These are phyloP conservation scores for Platanus orientalis DNA, from an alignment of 164 flowering plant genomes.

Conservation along the genomic window DNA sequence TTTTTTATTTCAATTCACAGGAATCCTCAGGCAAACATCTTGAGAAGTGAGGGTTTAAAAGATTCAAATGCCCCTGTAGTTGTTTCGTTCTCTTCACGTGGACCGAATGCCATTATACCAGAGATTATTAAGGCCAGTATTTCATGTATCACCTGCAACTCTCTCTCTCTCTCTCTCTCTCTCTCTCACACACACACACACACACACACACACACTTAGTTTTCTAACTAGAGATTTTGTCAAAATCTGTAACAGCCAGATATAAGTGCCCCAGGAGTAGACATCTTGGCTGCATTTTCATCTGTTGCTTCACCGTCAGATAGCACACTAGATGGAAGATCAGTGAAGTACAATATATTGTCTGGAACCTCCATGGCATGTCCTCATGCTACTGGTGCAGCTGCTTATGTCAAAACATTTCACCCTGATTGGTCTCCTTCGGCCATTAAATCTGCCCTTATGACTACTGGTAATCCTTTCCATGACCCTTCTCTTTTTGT, in stretches of 20 bases:
- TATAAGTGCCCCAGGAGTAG: conserved; percentile 57
- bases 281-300: conserved; percentile 54
- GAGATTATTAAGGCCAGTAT: no score
- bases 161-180: no score
- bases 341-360: conserved; percentile 25
- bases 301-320: conserved; percentile 17
- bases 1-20: neutral
- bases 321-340: conserved; percentile 24
- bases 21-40: conserved; percentile 14
- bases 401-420: conserved; percentile 41
- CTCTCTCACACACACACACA: no score
- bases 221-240: neutral
- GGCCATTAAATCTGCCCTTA: conserved; percentile 45
- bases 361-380: no score
- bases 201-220: no score
- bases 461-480: conserved; percentile 41
- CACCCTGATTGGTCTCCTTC: conserved; percentile 55
- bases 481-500: no score
- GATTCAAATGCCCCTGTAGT: conserved; percentile 24
- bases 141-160: neutral
- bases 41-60: conserved; percentile 16
- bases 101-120: no score
- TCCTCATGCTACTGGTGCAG: no score
- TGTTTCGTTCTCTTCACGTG: no score
- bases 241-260: conserved; percentile 44